Evolutionary conservation across 2,329 filamentous ascomycete species (phyloP).

Genomic region (Stenocarpella maydis): DNA sequence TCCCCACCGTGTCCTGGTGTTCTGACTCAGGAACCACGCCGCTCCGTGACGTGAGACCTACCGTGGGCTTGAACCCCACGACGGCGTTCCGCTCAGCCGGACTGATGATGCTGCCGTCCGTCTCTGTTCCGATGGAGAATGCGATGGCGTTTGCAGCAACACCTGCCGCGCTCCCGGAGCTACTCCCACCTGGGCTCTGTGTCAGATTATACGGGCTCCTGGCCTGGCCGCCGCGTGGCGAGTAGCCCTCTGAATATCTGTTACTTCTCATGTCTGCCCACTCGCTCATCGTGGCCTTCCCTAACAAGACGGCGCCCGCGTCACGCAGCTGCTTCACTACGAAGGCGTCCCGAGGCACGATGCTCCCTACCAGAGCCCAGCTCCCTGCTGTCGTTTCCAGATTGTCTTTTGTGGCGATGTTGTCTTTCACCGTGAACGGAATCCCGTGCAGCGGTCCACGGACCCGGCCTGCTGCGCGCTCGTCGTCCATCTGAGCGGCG

Average conservation of each 20-base stretch:
- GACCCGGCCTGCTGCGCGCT: slow-evolving; percentile 63
- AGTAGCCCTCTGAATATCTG: slow-evolving; percentile 72
- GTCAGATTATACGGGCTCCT: slow-evolving; percentile 74
- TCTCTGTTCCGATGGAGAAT: slow-evolving; percentile 76
- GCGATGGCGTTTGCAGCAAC: slow-evolving; percentile 66
- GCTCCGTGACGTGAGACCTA: slow-evolving; percentile 69
- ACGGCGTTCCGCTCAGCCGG: slow-evolving; percentile 66
- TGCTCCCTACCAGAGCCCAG: slow-evolving; percentile 70
- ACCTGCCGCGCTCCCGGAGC: slow-evolving; percentile 70
- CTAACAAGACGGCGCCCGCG: slow-evolving; percentile 74
- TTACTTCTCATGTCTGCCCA: slow-evolving; percentile 78
- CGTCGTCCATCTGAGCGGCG: slow-evolving; percentile 66
- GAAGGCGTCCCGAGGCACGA: slow-evolving; percentile 73
- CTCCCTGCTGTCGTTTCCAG: slow-evolving; percentile 79
- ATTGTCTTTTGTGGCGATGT: slow-evolving; percentile 72
- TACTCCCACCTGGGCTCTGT: slow-evolving; percentile 73
- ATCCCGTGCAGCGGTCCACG: slow-evolving; percentile 78
- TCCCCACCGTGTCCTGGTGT: slow-evolving; percentile 75
- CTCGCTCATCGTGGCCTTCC: slow-evolving; percentile 75
- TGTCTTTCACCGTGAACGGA: slow-evolving; percentile 79
- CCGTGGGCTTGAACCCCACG: slow-evolving; percentile 70
- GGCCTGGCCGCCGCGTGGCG: slow-evolving; percentile 68
- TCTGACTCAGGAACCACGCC: slow-evolving; percentile 71
- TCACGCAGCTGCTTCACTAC: slow-evolving; percentile 69
- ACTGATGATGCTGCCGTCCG: slow-evolving; percentile 72